Evolutionary conservation across 176 grass and related monocot species (phyloP).

Genomic region (Triticum monococcum): DNA sequence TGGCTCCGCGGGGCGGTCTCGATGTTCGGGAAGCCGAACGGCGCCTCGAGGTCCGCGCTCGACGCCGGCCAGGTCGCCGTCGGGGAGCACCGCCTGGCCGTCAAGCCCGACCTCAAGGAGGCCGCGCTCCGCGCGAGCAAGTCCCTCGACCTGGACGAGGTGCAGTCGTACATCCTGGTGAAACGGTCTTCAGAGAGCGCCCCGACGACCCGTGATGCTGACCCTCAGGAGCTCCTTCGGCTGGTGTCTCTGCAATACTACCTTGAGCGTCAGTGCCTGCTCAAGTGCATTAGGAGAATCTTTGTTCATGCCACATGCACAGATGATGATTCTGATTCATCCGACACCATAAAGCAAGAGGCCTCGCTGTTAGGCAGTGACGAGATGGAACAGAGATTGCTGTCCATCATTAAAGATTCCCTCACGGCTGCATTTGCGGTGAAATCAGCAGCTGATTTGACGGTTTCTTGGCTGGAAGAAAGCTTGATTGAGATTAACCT

Average conservation of each 20-base stretch:
- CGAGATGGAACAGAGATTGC: slow-evolving; percentile 64
- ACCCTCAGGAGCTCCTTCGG: slow-evolving; percentile 55
- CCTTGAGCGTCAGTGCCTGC: slow-evolving; percentile 90
- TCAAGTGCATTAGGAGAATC: slow-evolving; percentile 85
- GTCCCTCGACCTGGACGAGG: slow-evolving; percentile 81
- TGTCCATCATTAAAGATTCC: slow-evolving; percentile 61
- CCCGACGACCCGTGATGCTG: slow-evolving; percentile 33
- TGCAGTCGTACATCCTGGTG: slow-evolving; percentile 93
- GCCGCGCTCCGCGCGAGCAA: slow-evolving; percentile 61
- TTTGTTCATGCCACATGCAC: slow-evolving; percentile 61
- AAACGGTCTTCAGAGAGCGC: slow-evolving; percentile 41
- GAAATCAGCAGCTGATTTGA: slow-evolving; percentile 63
- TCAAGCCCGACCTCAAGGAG: slow-evolving; percentile 65
- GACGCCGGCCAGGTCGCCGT: slow-evolving; percentile 45
- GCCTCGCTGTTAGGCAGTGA: slow-evolving; percentile 54
- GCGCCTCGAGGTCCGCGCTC: slow-evolving; percentile 54
- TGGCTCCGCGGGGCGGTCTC: slow-evolving; percentile 70
- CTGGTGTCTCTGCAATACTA: slow-evolving; percentile 75
- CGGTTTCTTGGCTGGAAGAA: slow-evolving; percentile 79
- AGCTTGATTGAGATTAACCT: slow-evolving; percentile 85
- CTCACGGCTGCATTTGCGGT: slow-evolving; percentile 59
- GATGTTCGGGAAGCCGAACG: slow-evolving; percentile 61
- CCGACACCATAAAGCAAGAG: slow-evolving; percentile 50
- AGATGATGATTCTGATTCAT: slow-evolving; percentile 39
- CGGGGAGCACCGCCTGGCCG: slow-evolving; percentile 45